Conservation (phyloP, 1,139 yeast genomes). For the Pichia norvegensis region DNA sequence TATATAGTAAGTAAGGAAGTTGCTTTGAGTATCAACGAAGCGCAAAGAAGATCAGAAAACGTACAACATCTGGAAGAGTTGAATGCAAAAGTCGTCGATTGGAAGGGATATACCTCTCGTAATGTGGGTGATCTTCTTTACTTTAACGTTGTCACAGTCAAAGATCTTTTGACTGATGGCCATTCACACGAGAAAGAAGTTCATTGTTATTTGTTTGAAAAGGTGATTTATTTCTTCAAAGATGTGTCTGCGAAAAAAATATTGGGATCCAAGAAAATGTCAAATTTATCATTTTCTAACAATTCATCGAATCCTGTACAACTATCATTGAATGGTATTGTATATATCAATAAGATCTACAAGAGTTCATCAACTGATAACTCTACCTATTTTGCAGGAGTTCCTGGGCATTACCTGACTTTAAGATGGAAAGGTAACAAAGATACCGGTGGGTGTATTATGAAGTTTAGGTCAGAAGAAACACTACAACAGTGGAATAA, state of each 20-base stretch:
- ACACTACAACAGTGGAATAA: conserved; percentile 63
- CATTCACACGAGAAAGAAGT: conserved; percentile 81
- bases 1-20: conserved; percentile 60
- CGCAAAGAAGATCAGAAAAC: conserved; percentile 89
- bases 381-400: conserved; percentile 26
- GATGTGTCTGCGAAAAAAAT: conserved; percentile 26
- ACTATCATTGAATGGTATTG: conserved; percentile 26
- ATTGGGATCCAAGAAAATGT: conserved; percentile 37
- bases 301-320: conserved; percentile 12
- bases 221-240: conserved; percentile 65
- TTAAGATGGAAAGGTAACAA: conserved; percentile 75
- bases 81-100: conserved; percentile 68
- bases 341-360: conserved; percentile 24
- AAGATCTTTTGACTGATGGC: conserved; percentile 36
- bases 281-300: conserved; percentile 25
- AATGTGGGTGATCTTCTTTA: conserved; percentile 81
- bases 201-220: conserved; percentile 82
- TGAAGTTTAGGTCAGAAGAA: conserved; percentile 66
- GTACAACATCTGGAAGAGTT: conserved; percentile 62
- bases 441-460: conserved; percentile 67
- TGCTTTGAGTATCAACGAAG: conserved; percentile 87
- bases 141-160: conserved; percentile 72
- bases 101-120: conserved; percentile 85
- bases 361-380: conserved; percentile 20
- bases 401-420: conserved; percentile 47